phyloP scores from a whole-genome alignment of 495 filamentous ascomycete genomes.

The Penicillium egyptiacum region DNA sequence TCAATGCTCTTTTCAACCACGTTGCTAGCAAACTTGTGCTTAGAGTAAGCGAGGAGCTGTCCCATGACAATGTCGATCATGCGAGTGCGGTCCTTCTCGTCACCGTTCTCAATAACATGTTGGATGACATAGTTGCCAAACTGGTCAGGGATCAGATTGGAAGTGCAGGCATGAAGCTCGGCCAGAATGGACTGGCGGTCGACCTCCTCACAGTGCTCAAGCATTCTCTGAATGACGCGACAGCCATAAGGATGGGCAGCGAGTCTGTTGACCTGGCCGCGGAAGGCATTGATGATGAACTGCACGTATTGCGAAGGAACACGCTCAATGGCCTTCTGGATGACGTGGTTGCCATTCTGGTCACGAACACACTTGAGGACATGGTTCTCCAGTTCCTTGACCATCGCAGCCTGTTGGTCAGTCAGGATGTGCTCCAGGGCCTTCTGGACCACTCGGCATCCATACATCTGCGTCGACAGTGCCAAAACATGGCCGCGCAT shows the following conservation, averaged over 20 bases:
- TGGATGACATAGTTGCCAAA: slow-evolving; percentile 98
- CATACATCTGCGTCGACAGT: slow-evolving; percentile 88
- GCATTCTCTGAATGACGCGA: slow-evolving; percentile 88
- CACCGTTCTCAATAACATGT: slow-evolving; percentile 84
- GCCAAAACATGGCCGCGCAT: slow-evolving; percentile 83
- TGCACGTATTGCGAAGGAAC: slow-evolving; percentile 79
- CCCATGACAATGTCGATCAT: slow-evolving; percentile 73
- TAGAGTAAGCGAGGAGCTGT: slow-evolving; percentile 73
- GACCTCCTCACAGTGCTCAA: slow-evolving; percentile 77
- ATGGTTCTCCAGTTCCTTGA: slow-evolving; percentile 78
- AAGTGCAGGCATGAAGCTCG: slow-evolving; percentile 74
- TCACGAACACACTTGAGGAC: slow-evolving; percentile 81
- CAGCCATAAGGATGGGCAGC: slow-evolving; percentile 86
- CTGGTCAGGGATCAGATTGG: slow-evolving; percentile 77
- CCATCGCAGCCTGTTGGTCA: slow-evolving; percentile 83
- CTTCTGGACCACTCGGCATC: slow-evolving; percentile 97
- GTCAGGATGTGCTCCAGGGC: slow-evolving; percentile 88
- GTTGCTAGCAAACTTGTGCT: slow-evolving; percentile 96
- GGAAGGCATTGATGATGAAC: slow-evolving; percentile 87
- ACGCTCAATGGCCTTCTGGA: slow-evolving; percentile 91
- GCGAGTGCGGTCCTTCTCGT: slow-evolving; percentile 67
- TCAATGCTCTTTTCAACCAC: slow-evolving; percentile 95
- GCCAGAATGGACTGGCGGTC: slow-evolving; percentile 70
- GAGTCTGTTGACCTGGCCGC: slow-evolving; percentile 72
- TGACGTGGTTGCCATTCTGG: slow-evolving; percentile 94